Base-by-base conservation (phyloP, 495 filamentous ascomycete species). In the Cercophora scortea region DNA sequence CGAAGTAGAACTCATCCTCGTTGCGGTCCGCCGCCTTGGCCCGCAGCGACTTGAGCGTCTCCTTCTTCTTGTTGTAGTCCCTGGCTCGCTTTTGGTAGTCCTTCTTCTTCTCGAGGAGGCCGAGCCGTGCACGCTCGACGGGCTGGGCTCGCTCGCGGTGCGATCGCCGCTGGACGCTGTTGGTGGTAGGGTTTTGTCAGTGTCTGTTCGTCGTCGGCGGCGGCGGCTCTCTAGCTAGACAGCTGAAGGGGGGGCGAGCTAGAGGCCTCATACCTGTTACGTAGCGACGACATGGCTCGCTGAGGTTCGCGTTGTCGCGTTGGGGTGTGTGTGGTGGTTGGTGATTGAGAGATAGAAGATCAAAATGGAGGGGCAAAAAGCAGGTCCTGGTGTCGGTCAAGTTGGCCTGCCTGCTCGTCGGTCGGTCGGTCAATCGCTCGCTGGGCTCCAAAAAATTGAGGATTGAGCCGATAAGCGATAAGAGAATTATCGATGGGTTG, bases 1-100 rank as follows among this genome's bases (percentile, higher is more conserved):
- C 86, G 63, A 89, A 96, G 71, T 88, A 84, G 75, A 97, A 98
- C 69, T 96, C 90, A 81, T 98, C 93, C 40, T 91, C 89, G 68
- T 98, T 97, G 56, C 89, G 85, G 41, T 93, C 83, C 51, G 80
- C 76, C 18, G 86, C 92, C 71, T 95, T 96, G 54, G 85, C 77
- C 57, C 83, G 78, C 15, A 98, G 82, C 3, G 80, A 77, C 64
- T 86, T 85, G 42, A 96, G 75, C 32, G 85, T 82, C n/a, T 73
- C 72, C 65, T 94, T 86, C 66, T 98, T 97, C 59, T 70, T 71
- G 63, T 89, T 90, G 80, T 87, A 89, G 75, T 96, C 90, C 66
- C 81, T 80, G 4, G 93, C 87, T 51, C 93, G 90, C 55, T 91
- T 85, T 42, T 86, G 84, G 77, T 97, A 98, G 75, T 98, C 93